A percentile compares a stretch with the other conserved stretches of the same genome.
These are phyloP conservation scores for Linnemannia elongata DNA, from an alignment of 192 early-diverging fungal genomes.

Conservation along the genomic window DNA sequence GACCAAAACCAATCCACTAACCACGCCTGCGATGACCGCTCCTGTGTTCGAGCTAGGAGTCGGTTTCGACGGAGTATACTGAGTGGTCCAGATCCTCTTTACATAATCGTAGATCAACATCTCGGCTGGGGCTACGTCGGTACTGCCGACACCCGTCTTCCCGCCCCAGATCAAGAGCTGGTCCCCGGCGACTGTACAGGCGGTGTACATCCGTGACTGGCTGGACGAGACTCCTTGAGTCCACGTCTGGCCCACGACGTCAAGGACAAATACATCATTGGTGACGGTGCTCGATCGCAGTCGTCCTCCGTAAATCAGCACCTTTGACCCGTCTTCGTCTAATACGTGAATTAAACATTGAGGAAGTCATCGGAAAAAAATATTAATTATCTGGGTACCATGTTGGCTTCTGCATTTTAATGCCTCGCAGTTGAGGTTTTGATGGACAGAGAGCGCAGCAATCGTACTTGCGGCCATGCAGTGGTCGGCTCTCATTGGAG, in stretches of 20 bases:
- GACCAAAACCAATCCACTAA: constrained; percentile 9
- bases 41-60: background rate
- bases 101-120: constrained; percentile 27
- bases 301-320: background rate
- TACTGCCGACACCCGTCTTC: background rate
- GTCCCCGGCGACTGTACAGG: constrained; percentile 36
- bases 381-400: background rate
- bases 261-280: constrained; percentile 32
- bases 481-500: background rate
- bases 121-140: background rate
- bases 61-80: constrained; percentile 15
- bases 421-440: too few relatives aligned
- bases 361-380: too few relatives aligned
- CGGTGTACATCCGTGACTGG: constrained; percentile 11
- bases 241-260: constrained; percentile 10
- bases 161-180: constrained; percentile 42
- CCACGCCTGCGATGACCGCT: constrained; percentile 34
- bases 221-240: constrained; percentile 3
- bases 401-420: too few relatives aligned
- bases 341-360: background rate
- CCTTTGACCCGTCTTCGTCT: background rate
- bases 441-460: too few relatives aligned
- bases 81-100: constrained; percentile 15
- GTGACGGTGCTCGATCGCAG: background rate
- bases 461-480: constrained; percentile 6